These are phyloP conservation scores for Apiotrichum mycotoxinovorans DNA, from an alignment of 1,284 basidiomycete genomes.

Conservation along the genomic window DNA sequence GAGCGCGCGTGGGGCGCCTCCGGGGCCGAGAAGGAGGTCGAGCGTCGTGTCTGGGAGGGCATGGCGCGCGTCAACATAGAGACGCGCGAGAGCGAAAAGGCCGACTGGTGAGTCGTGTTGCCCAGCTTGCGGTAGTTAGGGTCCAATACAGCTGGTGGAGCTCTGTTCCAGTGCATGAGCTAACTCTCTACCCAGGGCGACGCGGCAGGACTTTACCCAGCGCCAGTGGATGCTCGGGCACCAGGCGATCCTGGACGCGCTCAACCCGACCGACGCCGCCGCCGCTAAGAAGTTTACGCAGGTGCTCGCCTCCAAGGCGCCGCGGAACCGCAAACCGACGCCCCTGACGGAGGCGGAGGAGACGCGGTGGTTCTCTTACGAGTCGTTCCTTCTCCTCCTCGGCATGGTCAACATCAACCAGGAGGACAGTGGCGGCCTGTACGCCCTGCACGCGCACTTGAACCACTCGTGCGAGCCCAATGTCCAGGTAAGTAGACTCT, in stretches of 20 bases:
- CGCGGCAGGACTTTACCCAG: conserved; percentile 27
- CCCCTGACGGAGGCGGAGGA: conserved; percentile 57
- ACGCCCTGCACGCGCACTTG: conserved; percentile 77
- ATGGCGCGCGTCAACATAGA: conserved; percentile 42
- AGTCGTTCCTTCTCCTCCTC: conserved; percentile 67
- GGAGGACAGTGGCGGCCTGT: conserved; percentile 81
- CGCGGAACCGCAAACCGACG: conserved; percentile 5
- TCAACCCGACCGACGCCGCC: conserved; percentile 28
- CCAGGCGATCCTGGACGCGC: conserved; percentile 53
- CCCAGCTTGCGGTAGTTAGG: no score
- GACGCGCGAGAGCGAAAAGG: conserved; percentile 37
- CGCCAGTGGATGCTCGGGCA: conserved; percentile 66
- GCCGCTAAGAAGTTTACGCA: neutral
- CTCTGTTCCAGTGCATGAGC: neutral
- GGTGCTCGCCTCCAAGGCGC: conserved; percentile 6
- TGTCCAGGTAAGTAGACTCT: conserved; percentile 56
- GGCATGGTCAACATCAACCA: conserved; percentile 81
- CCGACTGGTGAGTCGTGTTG: conserved; percentile 38
- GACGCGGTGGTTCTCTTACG: conserved; percentile 65
- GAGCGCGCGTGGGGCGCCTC: conserved; percentile 56
- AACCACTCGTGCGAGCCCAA: conserved; percentile 82
- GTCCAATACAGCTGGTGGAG: neutral
- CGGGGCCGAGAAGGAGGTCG: conserved; percentile 22
- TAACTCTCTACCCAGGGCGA: conserved; percentile 2
- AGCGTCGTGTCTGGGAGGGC: conserved; percentile 36